Percentiles rank a stretch among this genome's conserved stretches.
phyloP scores from a whole-genome alignment of 2,329 filamentous ascomycete species.

The Aspergillus costaricaensis region DNA sequence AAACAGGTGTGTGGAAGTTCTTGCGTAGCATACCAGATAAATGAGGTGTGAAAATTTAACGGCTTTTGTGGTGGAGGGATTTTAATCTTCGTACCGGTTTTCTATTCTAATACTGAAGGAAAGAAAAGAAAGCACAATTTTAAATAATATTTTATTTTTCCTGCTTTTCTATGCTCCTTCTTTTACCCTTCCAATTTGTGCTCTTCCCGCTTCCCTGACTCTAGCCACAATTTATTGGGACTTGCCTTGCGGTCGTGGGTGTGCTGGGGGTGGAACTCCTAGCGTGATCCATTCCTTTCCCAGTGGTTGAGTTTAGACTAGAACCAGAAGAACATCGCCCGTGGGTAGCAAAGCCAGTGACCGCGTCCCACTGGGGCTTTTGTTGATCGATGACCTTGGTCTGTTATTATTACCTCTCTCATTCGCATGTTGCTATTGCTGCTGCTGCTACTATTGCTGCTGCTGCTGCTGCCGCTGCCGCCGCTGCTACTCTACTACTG shows the following conservation, averaged over 20 bases:
- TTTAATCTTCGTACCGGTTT: not conserved
- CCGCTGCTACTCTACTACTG: not conserved
- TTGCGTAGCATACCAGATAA: not conserved
- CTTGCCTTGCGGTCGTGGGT: conserved; percentile 9
- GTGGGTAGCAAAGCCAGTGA: conserved; percentile 16
- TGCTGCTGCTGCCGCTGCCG: not conserved
- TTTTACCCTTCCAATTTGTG: not conserved
- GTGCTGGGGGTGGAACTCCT: conserved; percentile 24
- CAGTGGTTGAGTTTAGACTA: conserved; percentile 17
- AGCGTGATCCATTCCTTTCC: conserved; percentile 25
- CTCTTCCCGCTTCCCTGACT: not conserved
- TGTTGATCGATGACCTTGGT: conserved; percentile 22
- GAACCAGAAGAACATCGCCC: conserved; percentile 20
- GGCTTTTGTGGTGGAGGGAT: not conserved
- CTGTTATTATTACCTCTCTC: conserved; percentile 17
- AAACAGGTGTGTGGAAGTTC: not conserved
- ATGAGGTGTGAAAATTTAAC: not conserved
- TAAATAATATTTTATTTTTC: not conserved
- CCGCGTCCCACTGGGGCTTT: conserved; percentile 23
- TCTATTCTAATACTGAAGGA: not conserved
- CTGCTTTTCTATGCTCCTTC: not conserved
- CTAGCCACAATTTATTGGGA: conserved; percentile 3
- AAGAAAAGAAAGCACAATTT: too few species aligned
- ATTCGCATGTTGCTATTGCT: conserved; percentile 11
- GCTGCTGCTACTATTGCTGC: conserved; percentile 16